Evolutionary conservation across 2,329 filamentous ascomycete species (phyloP).

Genomic region (Exophiala aquamarina): DNA sequence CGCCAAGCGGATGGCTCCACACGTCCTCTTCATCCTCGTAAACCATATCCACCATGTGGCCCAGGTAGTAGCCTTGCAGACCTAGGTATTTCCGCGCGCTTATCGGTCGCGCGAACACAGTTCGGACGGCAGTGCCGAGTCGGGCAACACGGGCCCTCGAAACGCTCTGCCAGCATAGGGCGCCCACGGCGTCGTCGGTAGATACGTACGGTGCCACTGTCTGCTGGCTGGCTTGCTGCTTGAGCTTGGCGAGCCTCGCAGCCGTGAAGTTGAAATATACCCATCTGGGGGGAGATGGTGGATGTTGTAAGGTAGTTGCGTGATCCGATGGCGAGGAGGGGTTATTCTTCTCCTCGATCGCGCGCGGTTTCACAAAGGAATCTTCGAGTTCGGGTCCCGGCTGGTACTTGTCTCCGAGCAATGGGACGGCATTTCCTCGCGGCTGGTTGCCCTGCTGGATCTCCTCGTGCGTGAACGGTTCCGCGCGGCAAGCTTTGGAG

Average conservation of each 20-base stretch:
- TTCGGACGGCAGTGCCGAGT: constrained; percentile 26
- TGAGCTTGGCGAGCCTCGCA: constrained; percentile 41
- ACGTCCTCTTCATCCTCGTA: constrained; percentile 37
- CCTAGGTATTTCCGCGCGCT: constrained; percentile 47
- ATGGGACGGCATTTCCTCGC: constrained; percentile 39
- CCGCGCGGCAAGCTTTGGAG: constrained; percentile 48
- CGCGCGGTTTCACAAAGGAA: constrained; percentile 33
- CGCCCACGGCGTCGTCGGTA: constrained; percentile 55
- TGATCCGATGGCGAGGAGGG: constrained; percentile 8
- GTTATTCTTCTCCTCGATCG: constrained; percentile 8
- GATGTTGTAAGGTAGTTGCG: constrained; percentile 13
- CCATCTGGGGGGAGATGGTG: constrained; percentile 35
- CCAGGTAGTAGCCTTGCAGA: constrained; percentile 48
- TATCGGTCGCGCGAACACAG: constrained; percentile 50
- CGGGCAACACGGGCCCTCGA: constrained; percentile 42
- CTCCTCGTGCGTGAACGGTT: constrained; percentile 49
- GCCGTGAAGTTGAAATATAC: constrained; percentile 46
- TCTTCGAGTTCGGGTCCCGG: constrained; percentile 38
- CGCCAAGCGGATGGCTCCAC: constrained; percentile 36
- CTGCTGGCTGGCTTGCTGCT: constrained; percentile 36
- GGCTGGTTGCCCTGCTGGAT: constrained; percentile 43
- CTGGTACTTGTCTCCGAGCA: constrained; percentile 40
- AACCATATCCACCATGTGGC: constrained; percentile 49
- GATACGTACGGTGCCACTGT: constrained; percentile 42
- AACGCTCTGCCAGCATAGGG: constrained; percentile 52